Conservation (phyloP, 805 yeast genomes). For the Lachancea lanzarotensis region DNA sequence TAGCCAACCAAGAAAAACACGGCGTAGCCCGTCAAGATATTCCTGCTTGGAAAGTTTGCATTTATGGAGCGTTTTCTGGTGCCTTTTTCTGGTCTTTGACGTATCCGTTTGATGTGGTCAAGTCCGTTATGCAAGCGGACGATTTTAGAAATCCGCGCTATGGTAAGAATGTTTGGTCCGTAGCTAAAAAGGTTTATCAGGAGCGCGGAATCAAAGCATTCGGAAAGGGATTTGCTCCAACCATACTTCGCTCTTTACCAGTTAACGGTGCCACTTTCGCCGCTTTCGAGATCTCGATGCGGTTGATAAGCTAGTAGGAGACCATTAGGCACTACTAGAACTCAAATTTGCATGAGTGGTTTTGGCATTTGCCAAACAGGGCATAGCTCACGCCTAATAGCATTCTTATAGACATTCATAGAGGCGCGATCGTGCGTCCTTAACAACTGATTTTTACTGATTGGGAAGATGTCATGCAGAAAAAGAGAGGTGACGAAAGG, state of each 20-base stretch:
- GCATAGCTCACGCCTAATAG: background rate
- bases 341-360: no score
- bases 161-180: slow-evolving; percentile 52
- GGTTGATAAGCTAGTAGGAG: slow-evolving; percentile 33
- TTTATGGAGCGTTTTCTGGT: slow-evolving; percentile 88
- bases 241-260: slow-evolving; percentile 93
- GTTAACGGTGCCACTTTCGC: slow-evolving; percentile 97
- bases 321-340: no score
- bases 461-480: no score
- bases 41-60: slow-evolving; percentile 81
- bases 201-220: slow-evolving; percentile 71
- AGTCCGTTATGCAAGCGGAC: slow-evolving; percentile 82
- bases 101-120: slow-evolving; percentile 88
- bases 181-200: slow-evolving; percentile 45
- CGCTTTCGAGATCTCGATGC: slow-evolving; percentile 86
- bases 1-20: slow-evolving; percentile 44
- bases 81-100: slow-evolving; percentile 76
- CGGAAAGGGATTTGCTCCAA: slow-evolving; percentile 87
- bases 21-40: slow-evolving; percentile 56
- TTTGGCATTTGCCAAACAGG: background rate
- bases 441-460: background rate
- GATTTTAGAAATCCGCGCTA: slow-evolving; percentile 52
- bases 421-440: background rate
- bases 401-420: background rate
- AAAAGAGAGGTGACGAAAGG: no score